Percentiles rank a stretch among this genome's conserved stretches.
Conservation (phyloP, 306 rosid species). For the Quercus agrifolia region DNA sequence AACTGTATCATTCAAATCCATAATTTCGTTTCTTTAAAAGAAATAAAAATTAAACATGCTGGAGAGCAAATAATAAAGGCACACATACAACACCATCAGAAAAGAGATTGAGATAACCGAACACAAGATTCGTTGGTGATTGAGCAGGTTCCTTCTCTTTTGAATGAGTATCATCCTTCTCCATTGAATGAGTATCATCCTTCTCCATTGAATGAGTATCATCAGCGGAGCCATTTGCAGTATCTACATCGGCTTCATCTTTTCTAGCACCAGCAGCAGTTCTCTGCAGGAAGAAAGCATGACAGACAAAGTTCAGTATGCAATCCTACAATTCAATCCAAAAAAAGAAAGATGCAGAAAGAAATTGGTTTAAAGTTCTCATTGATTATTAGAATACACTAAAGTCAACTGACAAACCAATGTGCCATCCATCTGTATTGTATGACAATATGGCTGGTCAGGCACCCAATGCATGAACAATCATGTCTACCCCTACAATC, state of each 20-base stretch:
- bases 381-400: not conserved
- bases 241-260: conserved; percentile 36
- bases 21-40: not conserved
- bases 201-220: conserved; percentile 27
- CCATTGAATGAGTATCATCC: conserved; percentile 27
- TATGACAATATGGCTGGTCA: not conserved
- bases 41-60: not conserved
- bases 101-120: conserved; percentile 97
- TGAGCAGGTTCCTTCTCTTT: conserved; percentile 37
- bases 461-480: not conserved
- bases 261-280: conserved; percentile 29
- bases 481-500: not conserved
- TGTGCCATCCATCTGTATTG: not conserved
- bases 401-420: not conserved
- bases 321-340: conserved; percentile 15
- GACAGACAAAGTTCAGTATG: conserved; percentile 28
- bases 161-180: conserved; percentile 24
- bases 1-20: not conserved
- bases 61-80: conserved; percentile 1
- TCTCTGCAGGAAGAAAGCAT: conserved; percentile 52
- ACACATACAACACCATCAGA: conserved; percentile 93
- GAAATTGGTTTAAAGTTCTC: not conserved
- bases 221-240: conserved; percentile 33
- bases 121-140: conserved; percentile 66
- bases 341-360: not conserved